A percentile compares a stretch with the other conserved stretches of the same genome.
Evolutionary conservation across 768 basidiomycete genomes (phyloP).

Genomic region (Russula foetens): DNA sequence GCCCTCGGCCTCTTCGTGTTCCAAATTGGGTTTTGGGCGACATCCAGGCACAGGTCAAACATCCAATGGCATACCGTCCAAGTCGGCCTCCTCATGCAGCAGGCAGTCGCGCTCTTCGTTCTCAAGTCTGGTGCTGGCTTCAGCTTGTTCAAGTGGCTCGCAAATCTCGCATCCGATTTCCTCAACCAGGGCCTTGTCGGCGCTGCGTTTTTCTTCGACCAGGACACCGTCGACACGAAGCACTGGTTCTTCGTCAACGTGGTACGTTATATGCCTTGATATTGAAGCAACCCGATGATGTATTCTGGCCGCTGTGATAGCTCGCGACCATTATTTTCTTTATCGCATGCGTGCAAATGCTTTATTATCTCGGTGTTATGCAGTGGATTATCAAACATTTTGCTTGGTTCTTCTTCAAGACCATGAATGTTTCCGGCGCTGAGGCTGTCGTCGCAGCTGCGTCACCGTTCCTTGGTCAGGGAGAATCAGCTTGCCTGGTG

Average conservation of each 20-base stretch:
- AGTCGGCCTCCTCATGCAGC: conserved; percentile 79
- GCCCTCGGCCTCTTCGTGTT: conserved; percentile 75
- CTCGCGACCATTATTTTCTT: conserved; percentile 86
- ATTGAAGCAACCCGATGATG: neutral
- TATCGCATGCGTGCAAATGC: conserved; percentile 86
- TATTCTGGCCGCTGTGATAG: conserved; percentile 27
- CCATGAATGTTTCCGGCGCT: conserved; percentile 88
- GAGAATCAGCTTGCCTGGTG: conserved; percentile 82
- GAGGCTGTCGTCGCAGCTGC: conserved; percentile 90
- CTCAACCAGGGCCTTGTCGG: conserved; percentile 59
- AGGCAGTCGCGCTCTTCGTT: conserved; percentile 82
- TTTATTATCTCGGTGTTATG: conserved; percentile 88
- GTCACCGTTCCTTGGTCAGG: conserved; percentile 91
- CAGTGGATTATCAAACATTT: conserved; percentile 89
- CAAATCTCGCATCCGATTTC: conserved; percentile 73
- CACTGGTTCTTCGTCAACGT: conserved; percentile 85
- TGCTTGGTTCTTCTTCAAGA: conserved; percentile 91
- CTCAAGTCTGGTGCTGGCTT: conserved; percentile 80
- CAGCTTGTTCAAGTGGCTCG: conserved; percentile 77
- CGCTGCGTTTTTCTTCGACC: conserved; percentile 77
- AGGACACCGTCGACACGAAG: conserved; percentile 45
- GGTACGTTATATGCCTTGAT: conserved; percentile 30
- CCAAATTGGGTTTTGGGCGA: conserved; percentile 64
- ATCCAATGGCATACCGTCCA: conserved; percentile 87
- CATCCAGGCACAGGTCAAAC: conserved; percentile 51